Base-by-base conservation (phyloP, 805 yeast genomes). In the Candida adriatica region DNA sequence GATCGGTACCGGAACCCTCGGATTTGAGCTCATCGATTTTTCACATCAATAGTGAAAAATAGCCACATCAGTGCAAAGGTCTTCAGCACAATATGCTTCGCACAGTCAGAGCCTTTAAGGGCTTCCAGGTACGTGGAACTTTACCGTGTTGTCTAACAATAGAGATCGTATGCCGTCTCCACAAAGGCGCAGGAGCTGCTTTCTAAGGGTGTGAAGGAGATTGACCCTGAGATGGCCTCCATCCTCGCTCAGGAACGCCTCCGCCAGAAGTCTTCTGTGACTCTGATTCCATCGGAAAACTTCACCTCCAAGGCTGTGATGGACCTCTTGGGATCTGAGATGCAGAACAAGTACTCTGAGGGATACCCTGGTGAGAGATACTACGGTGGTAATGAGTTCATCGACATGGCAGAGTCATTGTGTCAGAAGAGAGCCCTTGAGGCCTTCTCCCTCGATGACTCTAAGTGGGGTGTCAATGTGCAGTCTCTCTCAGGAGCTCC, bases 361-460 rank as follows among this genome's bases (percentile, higher is more conserved):
- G 98, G 98, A 42, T 90, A 92, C 67, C 98, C 98, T 39, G 97
- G 97, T 46, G 96, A 94, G 43, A 79, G 98, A 63, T 92, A 92
- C 71, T 92, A 92, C 60, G 98, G 98, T 62, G 97, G 97, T 59
- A 92, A 92, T 62, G 94, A 92, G 71, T 80, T 81, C 64, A 92
- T 92, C 46, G 98, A 92, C 68, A 78, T 83, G 61, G 86, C 88
- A 58, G 98, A 92, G 68, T 60, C 73, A 19, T 66, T 92, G 53
- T 92, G 98, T 65, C 97, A 88, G 68, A 70, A 77, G 49, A 73
- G 98, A 61, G 98, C 97, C 28, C 66, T 90, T 39, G 73, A 81
- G 49, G 87, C 95, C 8, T 90, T 86, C 61, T 62, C 66, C 37
- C 62, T 88, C 42, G 74, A 79, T 43, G 72, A 92, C 22, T 81